Percentiles rank a stretch among this genome's conserved stretches.
Conservation (phyloP, 2,329 filamentous ascomycete genomes). For the Cytospora mali region DNA sequence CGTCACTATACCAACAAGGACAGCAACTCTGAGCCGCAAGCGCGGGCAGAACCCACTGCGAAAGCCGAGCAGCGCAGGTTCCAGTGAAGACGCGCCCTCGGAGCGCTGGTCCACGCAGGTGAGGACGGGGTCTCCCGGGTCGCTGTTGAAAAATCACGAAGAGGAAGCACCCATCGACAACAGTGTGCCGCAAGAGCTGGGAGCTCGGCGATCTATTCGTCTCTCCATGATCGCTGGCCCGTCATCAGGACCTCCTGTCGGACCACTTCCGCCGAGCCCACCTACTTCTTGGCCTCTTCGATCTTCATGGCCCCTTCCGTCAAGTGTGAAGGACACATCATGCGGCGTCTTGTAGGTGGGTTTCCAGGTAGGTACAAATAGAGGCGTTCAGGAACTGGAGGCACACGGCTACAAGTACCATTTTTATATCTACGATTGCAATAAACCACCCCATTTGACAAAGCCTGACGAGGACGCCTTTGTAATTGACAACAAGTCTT, state of each 20-base stretch:
- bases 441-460: no score
- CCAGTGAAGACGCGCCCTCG: not conserved
- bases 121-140: not conserved
- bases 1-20: not conserved
- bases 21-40: not conserved
- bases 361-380: not conserved
- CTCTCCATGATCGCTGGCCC: not conserved
- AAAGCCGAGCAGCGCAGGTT: no score
- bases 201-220: not conserved
- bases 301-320: not conserved
- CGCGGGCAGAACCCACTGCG: not conserved
- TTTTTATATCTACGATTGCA: no score
- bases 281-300: not conserved
- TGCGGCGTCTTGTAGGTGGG: not conserved
- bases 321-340: not conserved
- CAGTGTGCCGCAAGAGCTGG: not conserved
- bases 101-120: conserved; percentile 11
- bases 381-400: not conserved
- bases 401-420: no score
- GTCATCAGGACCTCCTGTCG: not conserved
- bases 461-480: no score
- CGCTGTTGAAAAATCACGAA: not conserved
- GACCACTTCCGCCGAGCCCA: conserved; percentile 6
- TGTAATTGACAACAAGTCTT: no score
- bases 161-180: not conserved